phyloP scores from a whole-genome alignment of 2,329 filamentous ascomycete genomes.

The Chalara sp. region DNA sequence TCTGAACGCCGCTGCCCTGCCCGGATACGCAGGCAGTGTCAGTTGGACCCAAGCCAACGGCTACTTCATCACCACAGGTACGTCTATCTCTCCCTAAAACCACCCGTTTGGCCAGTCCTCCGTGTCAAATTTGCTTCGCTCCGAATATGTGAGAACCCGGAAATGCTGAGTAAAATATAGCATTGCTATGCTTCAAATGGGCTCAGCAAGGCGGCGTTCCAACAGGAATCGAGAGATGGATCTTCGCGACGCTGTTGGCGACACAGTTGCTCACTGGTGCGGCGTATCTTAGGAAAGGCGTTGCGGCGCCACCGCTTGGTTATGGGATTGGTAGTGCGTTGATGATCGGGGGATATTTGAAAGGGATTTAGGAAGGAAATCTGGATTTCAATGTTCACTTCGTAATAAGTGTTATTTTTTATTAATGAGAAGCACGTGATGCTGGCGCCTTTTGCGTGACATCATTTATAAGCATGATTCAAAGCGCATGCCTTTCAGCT shows the following conservation, averaged over 20 bases:
- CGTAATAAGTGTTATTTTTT: background rate
- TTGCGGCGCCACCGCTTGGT: background rate
- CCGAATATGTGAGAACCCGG: background rate
- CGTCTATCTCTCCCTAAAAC: background rate
- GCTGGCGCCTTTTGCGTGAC: no score
- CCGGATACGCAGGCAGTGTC: background rate
- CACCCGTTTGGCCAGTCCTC: background rate
- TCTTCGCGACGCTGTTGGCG: background rate
- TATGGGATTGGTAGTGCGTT: background rate
- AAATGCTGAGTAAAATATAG: background rate
- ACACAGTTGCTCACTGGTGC: background rate
- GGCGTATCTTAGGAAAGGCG: background rate
- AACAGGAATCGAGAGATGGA: background rate
- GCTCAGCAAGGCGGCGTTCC: background rate
- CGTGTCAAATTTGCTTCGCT: background rate
- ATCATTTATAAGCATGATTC: no score
- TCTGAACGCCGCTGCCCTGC: background rate
- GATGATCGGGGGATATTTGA: background rate
- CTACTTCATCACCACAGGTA: slow-evolving; percentile 1
- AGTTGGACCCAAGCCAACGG: slow-evolving; percentile 1
- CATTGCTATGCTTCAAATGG: slow-evolving; percentile 3
- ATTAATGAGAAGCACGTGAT: background rate
- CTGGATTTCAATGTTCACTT: background rate
- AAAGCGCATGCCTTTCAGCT: no score
- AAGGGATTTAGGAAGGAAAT: background rate